These are phyloP conservation scores for Diaporthe capsici DNA, from an alignment of 2,329 filamentous ascomycete species.

Conservation along the genomic window DNA sequence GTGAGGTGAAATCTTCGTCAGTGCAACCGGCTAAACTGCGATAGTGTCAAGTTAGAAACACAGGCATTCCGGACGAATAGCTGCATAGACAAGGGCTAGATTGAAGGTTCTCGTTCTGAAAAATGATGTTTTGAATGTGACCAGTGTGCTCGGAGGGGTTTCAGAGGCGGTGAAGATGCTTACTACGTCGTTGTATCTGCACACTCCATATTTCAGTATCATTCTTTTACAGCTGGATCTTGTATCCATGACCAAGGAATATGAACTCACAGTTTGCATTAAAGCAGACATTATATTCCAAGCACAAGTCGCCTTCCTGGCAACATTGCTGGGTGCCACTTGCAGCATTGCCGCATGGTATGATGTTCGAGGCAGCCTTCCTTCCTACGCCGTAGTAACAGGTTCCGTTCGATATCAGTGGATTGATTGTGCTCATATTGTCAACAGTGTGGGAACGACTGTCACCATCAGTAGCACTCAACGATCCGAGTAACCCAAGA, in stretches of 20 bases:
- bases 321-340: conserved; percentile 26
- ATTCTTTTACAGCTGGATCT: not conserved
- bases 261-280: conserved; percentile 14
- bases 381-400: conserved; percentile 17
- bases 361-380: not conserved
- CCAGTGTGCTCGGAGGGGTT: not conserved
- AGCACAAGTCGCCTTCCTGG: conserved; percentile 27
- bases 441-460: not conserved
- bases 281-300: conserved; percentile 28
- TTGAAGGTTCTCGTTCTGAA: too few relatives aligned
- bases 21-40: conserved; percentile 32
- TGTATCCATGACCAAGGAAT: not conserved
- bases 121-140: too few relatives aligned
- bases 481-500: not conserved
- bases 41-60: not conserved
- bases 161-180: not conserved
- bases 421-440: conserved; percentile 9
- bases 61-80: not conserved
- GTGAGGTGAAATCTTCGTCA: conserved; percentile 12
- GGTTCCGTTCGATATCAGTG: conserved; percentile 26
- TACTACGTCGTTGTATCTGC: conserved; percentile 20
- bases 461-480: not conserved
- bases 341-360: conserved; percentile 26
- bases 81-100: too few relatives aligned
- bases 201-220: not conserved